phyloP scores from a whole-genome alignment of 2,329 filamentous ascomycete genomes.

The Aspergillus phoenicis region DNA sequence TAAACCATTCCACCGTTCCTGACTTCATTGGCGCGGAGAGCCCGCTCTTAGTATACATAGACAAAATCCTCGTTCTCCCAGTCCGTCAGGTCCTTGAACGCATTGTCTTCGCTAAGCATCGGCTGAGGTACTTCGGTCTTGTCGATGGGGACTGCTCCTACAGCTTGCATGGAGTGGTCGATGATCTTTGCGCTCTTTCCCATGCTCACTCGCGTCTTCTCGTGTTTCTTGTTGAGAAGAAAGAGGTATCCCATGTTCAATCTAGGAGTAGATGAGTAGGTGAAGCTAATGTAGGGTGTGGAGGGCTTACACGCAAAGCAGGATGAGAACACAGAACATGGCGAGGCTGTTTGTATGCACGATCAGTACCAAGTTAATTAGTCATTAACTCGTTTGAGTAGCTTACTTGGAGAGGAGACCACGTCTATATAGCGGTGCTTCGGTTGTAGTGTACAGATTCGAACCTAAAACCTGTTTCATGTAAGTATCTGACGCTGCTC shows the following conservation, averaged over 20 bases:
- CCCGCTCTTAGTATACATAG: conserved; percentile 52
- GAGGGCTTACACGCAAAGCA: conserved; percentile 49
- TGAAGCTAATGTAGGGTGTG: neutral
- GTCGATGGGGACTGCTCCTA: conserved; percentile 24
- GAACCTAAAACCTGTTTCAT: conserved; percentile 59
- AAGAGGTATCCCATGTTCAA: conserved; percentile 52
- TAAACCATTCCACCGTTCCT: too few species aligned
- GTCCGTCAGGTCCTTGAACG: conserved; percentile 63
- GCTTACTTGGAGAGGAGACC: conserved; percentile 60
- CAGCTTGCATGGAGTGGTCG: conserved; percentile 61
- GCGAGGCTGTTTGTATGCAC: conserved; percentile 44
- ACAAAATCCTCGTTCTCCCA: conserved; percentile 66
- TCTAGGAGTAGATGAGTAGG: conserved; percentile 14
- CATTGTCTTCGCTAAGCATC: conserved; percentile 47
- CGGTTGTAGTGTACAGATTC: conserved; percentile 63
- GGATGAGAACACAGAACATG: conserved; percentile 63
- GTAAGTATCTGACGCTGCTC: neutral
- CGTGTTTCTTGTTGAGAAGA: conserved; percentile 59
- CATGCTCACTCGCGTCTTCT: conserved; percentile 55
- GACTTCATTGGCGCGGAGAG: too few species aligned
- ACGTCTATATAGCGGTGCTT: conserved; percentile 60
- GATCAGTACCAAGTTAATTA: neutral
- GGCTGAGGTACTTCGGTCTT: conserved; percentile 34
- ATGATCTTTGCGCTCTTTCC: conserved; percentile 63
- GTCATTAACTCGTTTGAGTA: neutral